A percentile compares a stretch with the other conserved stretches of the same genome.
Conservation (phyloP, 805 yeast genomes). For the Maudiozyma turicensis region DNA sequence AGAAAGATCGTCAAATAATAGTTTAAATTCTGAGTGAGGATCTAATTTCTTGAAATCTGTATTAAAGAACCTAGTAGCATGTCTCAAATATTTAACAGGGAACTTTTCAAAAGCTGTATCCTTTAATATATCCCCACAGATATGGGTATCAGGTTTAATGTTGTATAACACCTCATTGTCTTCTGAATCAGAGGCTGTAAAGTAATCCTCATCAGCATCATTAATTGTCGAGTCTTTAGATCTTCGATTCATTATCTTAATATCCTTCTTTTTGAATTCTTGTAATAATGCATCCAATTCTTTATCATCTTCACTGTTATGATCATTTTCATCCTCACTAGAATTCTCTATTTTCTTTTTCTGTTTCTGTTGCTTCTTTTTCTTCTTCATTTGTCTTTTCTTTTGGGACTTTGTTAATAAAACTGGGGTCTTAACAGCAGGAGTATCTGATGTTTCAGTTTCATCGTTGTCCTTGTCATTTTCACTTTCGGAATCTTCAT, state of each 20-base stretch:
- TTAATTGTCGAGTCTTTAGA: constrained; percentile 17
- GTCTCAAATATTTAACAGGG: constrained; percentile 8
- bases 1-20: constrained; percentile 63
- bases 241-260: constrained; percentile 8
- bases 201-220: constrained; percentile 33
- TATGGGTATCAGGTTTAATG: neutral
- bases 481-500: constrained; percentile 9
- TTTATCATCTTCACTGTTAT: constrained; percentile 37
- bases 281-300: constrained; percentile 49
- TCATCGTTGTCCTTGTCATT: constrained; percentile 8
- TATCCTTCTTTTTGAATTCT: constrained; percentile 30
- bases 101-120: constrained; percentile 22
- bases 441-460: constrained; percentile 1
- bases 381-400: constrained; percentile 19
- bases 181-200: constrained; percentile 32
- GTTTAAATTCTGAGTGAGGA: constrained; percentile 65
- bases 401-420: constrained; percentile 12
- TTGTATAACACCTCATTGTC: constrained; percentile 19
- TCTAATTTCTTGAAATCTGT: constrained; percentile 41
- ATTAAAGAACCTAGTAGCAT: constrained; percentile 14
- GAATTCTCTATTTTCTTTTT: constrained; percentile 1
- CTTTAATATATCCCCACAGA: constrained; percentile 28
- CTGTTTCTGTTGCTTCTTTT: constrained; percentile 16
- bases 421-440: constrained; percentile 1
- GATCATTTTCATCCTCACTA: constrained; percentile 10